phyloP scores from a whole-genome alignment of 2,329 filamentous ascomycete genomes.

The Penicillium crustosum region DNA sequence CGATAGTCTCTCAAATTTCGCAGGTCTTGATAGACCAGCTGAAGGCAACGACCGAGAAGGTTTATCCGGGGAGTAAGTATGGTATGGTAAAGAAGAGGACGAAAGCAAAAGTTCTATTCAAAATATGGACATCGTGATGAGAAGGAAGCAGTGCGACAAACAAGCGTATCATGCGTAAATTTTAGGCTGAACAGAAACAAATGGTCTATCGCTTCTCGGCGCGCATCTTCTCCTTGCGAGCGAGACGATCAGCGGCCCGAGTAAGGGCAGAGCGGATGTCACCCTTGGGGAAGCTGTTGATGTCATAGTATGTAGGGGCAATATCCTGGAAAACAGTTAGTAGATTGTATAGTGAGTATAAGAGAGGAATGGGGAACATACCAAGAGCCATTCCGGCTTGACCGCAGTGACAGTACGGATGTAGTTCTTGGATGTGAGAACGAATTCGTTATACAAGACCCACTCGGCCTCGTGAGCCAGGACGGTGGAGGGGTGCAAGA shows the following conservation, averaged over 20 bases:
- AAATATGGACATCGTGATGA: constrained; percentile 3
- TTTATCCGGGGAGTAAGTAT: background rate
- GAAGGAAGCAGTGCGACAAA: constrained; percentile 16
- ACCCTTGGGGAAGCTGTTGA: constrained; percentile 76
- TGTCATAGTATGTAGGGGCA: constrained; percentile 87
- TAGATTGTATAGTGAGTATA: background rate
- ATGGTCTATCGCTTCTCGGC: constrained; percentile 36
- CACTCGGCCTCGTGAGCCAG: constrained; percentile 87
- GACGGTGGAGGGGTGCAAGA: constrained; percentile 91
- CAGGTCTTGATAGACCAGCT: background rate
- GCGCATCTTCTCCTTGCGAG: constrained; percentile 54
- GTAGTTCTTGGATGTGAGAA: constrained; percentile 97
- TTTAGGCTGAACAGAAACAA: constrained; percentile 8
- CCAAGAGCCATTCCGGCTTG: constrained; percentile 89
- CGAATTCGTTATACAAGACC: constrained; percentile 98
- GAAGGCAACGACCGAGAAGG: background rate
- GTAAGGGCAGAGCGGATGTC: constrained; percentile 72
- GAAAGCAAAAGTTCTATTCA: constrained; percentile 4
- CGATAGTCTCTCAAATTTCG: background rate
- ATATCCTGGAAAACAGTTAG: constrained; percentile 66
- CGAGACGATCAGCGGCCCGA: constrained; percentile 55
- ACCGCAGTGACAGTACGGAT: constrained; percentile 91
- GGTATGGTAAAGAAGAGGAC: background rate
- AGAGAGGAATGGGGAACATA: constrained; percentile 49
- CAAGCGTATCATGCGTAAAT: constrained; percentile 14